A percentile compares a stretch with the other conserved stretches of the same genome.
Evolutionary conservation across 2,329 filamentous ascomycete species (phyloP).

Genomic region (Tolypocladium ovalisporum): DNA sequence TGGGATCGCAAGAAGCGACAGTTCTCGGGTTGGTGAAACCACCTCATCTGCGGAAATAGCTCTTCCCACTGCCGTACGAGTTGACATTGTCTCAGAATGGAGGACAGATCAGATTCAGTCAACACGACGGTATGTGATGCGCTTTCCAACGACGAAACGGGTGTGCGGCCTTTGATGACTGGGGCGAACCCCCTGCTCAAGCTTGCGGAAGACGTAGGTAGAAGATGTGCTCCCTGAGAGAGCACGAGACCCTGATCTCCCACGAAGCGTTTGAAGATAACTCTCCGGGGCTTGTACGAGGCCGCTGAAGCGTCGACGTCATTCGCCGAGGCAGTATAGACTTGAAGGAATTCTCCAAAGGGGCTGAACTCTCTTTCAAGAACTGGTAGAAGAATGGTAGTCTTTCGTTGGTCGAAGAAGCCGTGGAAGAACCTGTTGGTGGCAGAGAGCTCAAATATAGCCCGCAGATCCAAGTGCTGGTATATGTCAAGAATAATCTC

Average conservation of each 20-base stretch:
- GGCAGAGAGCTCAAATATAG: conserved; percentile 26
- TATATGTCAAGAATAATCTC: conserved; percentile 40
- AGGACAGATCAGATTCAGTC: conserved; percentile 19
- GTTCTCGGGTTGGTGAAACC: conserved; percentile 33
- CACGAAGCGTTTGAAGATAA: conserved; percentile 26
- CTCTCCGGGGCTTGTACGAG: conserved; percentile 25
- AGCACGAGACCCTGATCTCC: conserved; percentile 20
- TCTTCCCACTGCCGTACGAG: conserved; percentile 27
- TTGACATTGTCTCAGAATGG: conserved; percentile 22
- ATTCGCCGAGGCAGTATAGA: conserved; percentile 29
- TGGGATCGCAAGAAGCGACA: conserved; percentile 30
- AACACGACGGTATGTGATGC: conserved; percentile 16
- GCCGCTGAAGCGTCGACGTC: conserved; percentile 21
- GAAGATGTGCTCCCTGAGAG: neutral
- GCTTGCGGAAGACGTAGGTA: neutral
- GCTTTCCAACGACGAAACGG: neutral
- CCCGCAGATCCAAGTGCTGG: conserved; percentile 29
- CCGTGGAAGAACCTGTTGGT: conserved; percentile 24
- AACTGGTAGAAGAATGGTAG: conserved; percentile 29
- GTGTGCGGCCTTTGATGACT: conserved; percentile 11
- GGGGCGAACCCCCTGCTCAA: conserved; percentile 7
- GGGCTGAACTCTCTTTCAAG: conserved; percentile 31
- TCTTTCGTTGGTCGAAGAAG: conserved; percentile 30
- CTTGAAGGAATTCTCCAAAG: conserved; percentile 33
- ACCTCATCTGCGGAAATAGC: conserved; percentile 31